Conservation (phyloP, 108 stramenopile species). For the Conticribra guillardii region DNA sequence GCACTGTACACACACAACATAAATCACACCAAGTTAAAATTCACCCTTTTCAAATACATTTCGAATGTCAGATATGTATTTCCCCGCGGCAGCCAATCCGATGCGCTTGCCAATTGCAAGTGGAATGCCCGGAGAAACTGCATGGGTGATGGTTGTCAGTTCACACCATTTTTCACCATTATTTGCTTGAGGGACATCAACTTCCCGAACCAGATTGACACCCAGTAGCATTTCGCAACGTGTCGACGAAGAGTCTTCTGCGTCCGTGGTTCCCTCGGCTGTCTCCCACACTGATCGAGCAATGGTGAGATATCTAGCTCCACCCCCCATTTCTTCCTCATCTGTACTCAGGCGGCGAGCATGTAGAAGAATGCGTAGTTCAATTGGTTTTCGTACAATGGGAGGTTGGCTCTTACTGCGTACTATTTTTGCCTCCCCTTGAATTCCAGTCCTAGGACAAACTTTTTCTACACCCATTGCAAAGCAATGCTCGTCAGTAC, state of each 20-base stretch:
- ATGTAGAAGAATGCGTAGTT: constrained; percentile 41
- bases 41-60: constrained; percentile 49
- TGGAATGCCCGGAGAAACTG: constrained; percentile 45
- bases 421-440: constrained; percentile 45
- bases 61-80: constrained; percentile 61
- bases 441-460: constrained; percentile 43
- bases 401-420: constrained; percentile 46
- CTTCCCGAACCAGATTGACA: constrained; percentile 47
- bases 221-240: constrained; percentile 55
- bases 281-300: constrained; percentile 57
- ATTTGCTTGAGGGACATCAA: constrained; percentile 12
- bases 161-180: constrained; percentile 39
- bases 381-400: constrained; percentile 40
- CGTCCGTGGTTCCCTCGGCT: constrained; percentile 30
- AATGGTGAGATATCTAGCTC: constrained; percentile 43
- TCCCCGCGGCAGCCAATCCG: constrained; percentile 43
- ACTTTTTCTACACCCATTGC: constrained; percentile 33
- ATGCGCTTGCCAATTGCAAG: constrained; percentile 44
- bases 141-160: constrained; percentile 49
- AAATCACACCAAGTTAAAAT: too few species aligned
- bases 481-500: constrained; percentile 45
- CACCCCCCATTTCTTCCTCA: constrained; percentile 6
- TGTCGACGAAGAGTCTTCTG: constrained; percentile 27
- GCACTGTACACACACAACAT: too few species aligned
- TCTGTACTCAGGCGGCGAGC: constrained; percentile 37